These are phyloP conservation scores for Aureobasidium vineae DNA, from an alignment of 2,329 filamentous ascomycete genomes.

Conservation along the genomic window DNA sequence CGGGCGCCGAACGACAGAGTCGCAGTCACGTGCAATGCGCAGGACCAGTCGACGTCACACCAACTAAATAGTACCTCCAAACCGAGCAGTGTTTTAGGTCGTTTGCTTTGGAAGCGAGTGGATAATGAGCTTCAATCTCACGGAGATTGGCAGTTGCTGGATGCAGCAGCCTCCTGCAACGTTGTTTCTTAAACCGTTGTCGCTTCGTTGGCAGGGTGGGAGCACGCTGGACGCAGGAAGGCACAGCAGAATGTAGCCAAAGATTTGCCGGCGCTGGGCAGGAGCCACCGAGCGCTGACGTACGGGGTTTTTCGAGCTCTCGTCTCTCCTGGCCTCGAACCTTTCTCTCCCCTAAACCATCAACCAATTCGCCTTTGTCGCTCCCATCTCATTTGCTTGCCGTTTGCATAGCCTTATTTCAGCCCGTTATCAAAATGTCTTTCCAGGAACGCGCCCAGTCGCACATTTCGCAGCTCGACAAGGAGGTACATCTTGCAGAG, in stretches of 20 bases:
- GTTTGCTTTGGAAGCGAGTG: neutral
- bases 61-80: neutral
- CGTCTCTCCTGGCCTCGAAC: conserved; percentile 14
- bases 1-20: neutral
- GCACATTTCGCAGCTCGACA: conserved; percentile 76
- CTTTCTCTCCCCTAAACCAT: conserved; percentile 9
- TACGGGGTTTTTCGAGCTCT: neutral
- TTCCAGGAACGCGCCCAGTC: conserved; percentile 74
- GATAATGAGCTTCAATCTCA: conserved; percentile 19
- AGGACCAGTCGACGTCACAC: neutral
- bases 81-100: neutral
- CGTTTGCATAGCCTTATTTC: conserved; percentile 23
- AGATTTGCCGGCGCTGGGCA: conserved; percentile 8
- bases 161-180: conserved; percentile 8
- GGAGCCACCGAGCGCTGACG: neutral
- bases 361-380: neutral
- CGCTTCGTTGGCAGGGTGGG: conserved; percentile 5
- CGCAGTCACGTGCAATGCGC: neutral
- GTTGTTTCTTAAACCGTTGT: conserved; percentile 12
- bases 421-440: conserved; percentile 54
- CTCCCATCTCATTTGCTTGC: conserved; percentile 15
- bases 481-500: conserved; percentile 61
- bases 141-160: conserved; percentile 21
- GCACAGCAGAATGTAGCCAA: neutral
- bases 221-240: neutral